phyloP scores from a whole-genome alignment of 2,329 filamentous ascomycete genomes.

The Colletotrichum orchidophilum region DNA sequence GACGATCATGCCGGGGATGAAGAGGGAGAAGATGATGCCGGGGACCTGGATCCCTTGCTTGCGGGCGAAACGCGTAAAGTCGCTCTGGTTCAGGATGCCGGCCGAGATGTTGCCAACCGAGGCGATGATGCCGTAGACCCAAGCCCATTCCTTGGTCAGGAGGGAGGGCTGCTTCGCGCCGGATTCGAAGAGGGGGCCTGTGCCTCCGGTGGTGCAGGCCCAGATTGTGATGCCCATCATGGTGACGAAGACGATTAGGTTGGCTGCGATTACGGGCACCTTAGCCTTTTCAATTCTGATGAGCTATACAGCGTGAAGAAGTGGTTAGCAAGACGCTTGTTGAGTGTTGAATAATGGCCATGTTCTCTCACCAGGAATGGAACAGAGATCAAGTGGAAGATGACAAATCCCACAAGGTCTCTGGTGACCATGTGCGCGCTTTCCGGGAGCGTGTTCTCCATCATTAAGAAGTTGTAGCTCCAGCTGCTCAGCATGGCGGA shows the following conservation, averaged over 20 bases:
- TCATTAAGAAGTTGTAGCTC: slow-evolving; percentile 54
- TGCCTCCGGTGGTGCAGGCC: slow-evolving; percentile 53
- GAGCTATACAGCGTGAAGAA: slow-evolving; percentile 32
- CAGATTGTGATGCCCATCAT: slow-evolving; percentile 61
- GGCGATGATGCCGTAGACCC: slow-evolving; percentile 43
- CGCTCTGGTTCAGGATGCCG: slow-evolving; percentile 42
- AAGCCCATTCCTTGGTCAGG: slow-evolving; percentile 40
- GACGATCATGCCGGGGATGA: slow-evolving; percentile 41
- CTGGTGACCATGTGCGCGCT: slow-evolving; percentile 49
- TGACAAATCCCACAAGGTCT: slow-evolving; percentile 58
- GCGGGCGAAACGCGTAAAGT: slow-evolving; percentile 42
- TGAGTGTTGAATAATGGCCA: not conserved
- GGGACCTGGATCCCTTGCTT: slow-evolving; percentile 36
- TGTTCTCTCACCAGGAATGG: slow-evolving; percentile 51
- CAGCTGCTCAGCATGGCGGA: slow-evolving; percentile 54
- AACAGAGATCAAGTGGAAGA: slow-evolving; percentile 60
- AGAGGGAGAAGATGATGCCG: slow-evolving; percentile 40
- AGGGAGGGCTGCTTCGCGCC: slow-evolving; percentile 34
- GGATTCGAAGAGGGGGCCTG: slow-evolving; percentile 52
- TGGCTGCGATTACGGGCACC: slow-evolving; percentile 54
- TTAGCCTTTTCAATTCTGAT: slow-evolving; percentile 61
- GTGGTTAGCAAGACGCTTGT: not conserved
- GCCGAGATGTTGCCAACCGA: slow-evolving; percentile 41
- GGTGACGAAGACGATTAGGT: slow-evolving; percentile 52
- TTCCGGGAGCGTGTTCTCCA: slow-evolving; percentile 55